phyloP scores from a whole-genome alignment of 305 asterid species.

The Fraxinus xanthoxyloides region DNA sequence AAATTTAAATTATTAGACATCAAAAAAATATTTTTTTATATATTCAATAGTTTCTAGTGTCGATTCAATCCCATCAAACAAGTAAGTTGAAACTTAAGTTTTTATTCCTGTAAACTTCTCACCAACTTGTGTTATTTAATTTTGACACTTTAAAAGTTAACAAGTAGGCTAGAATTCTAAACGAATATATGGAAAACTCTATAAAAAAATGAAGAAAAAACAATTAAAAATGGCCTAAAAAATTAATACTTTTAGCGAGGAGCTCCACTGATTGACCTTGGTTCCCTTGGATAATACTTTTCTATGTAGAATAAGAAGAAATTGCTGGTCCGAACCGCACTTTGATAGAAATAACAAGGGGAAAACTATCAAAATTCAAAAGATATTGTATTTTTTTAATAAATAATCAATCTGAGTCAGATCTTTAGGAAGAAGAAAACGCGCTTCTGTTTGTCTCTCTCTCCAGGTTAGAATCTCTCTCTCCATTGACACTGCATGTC shows the following conservation, averaged over 20 bases:
- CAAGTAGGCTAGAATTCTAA: slow-evolving; percentile 34
- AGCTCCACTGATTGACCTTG: slow-evolving; percentile 64
- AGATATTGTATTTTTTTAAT: slow-evolving; percentile 22
- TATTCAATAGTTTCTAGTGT: background rate
- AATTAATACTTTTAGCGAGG: slow-evolving; percentile 27
- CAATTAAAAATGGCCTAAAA: slow-evolving; percentile 20
- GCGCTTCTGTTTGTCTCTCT: slow-evolving; percentile 71
- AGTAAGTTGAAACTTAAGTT: slow-evolving; percentile 18
- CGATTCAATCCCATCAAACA: slow-evolving; percentile 21
- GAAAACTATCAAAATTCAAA: slow-evolving; percentile 54
- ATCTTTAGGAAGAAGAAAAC: slow-evolving; percentile 63
- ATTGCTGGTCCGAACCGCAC: slow-evolving; percentile 65
- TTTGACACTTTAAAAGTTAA: slow-evolving; percentile 45
- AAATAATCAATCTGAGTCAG: slow-evolving; percentile 42
- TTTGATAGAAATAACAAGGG: slow-evolving; percentile 59
- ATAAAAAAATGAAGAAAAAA: slow-evolving; percentile 29
- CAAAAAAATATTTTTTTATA: background rate
- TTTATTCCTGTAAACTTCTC: slow-evolving; percentile 11
- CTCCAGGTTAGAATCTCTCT: slow-evolving; percentile 51
- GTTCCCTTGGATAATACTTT: slow-evolving; percentile 37
- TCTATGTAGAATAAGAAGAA: slow-evolving; percentile 16
- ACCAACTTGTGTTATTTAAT: slow-evolving; percentile 30
- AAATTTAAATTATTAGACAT: background rate
- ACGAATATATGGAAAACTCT: slow-evolving; percentile 17
- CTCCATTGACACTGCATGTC: slow-evolving; percentile 61